Conservation (phyloP, 2,329 filamentous ascomycete genomes). For the Colletotrichum nymphaeae region DNA sequence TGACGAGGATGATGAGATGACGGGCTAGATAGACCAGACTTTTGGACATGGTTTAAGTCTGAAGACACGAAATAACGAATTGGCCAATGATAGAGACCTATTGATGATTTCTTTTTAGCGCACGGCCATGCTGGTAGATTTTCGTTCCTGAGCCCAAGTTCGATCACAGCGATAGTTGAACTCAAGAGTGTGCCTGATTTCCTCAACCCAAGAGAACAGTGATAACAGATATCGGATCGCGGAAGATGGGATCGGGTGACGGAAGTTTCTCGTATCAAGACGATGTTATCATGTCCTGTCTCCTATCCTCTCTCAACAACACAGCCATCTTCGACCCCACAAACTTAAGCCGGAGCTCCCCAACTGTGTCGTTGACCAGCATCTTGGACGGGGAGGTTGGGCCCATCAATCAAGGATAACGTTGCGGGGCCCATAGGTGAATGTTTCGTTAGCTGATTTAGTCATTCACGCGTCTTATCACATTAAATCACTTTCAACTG, state of each 20-base stretch:
- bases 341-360: neutral
- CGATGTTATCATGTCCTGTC: neutral
- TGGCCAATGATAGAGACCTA: conserved; percentile 5
- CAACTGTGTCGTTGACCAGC: neutral
- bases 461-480: conserved; percentile 9
- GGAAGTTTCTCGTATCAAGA: neutral
- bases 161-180: neutral
- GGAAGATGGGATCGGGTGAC: conserved; percentile 17
- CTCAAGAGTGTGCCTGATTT: neutral
- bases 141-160: neutral
- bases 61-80: neutral
- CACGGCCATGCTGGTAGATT: neutral
- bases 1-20: conserved; percentile 27
- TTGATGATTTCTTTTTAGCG: neutral
- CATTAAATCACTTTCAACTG: neutral
- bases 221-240: conserved; percentile 21
- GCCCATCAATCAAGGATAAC: neutral
- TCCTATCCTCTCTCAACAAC: neutral
- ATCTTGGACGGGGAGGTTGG: neutral
- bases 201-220: conserved; percentile 1
- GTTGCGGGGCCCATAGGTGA: neutral
- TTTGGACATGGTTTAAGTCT: neutral
- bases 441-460: neutral
- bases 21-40: neutral
- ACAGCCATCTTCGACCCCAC: conserved; percentile 17